Conservation (phyloP, 2,329 filamentous ascomycete species). For the Diaporthe vexans region DNA sequence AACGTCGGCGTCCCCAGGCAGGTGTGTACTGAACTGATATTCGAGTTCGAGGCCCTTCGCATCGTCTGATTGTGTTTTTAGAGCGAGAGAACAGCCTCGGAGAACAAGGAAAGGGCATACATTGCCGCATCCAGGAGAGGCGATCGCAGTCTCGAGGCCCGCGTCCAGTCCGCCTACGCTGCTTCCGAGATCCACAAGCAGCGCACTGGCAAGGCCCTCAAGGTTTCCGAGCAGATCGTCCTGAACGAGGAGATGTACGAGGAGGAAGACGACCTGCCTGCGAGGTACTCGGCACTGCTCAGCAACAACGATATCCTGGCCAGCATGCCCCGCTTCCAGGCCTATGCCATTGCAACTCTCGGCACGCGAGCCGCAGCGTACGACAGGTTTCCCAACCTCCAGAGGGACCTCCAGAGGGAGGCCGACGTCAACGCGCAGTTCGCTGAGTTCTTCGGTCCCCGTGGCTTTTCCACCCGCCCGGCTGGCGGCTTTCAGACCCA, state of each 20-base stretch:
- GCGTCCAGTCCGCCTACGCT: conserved; percentile 87
- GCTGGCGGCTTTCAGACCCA: not conserved
- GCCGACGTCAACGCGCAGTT: conserved; percentile 34
- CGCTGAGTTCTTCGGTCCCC: conserved; percentile 31
- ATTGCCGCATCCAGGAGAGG: conserved; percentile 91
- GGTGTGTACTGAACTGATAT: conserved; percentile 12
- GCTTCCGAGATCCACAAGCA: conserved; percentile 94
- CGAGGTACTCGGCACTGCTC: conserved; percentile 46
- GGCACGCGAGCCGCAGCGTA: conserved; percentile 28
- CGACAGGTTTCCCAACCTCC: conserved; percentile 24
- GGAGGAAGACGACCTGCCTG: conserved; percentile 85
- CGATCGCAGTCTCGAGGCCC: conserved; percentile 88
- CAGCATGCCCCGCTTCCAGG: conserved; percentile 32
- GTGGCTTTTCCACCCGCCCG: conserved; percentile 15
- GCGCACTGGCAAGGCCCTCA: conserved; percentile 85
- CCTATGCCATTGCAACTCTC: conserved; percentile 34
- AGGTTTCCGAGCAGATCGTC: conserved; percentile 88
- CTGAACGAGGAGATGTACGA: conserved; percentile 96
- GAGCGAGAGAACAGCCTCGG: conserved; percentile 83
- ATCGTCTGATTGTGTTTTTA: conserved; percentile 49
- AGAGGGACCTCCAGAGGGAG: conserved; percentile 8
- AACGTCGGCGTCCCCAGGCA: conserved; percentile 32
- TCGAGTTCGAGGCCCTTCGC: not conserved
- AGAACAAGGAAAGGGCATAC: conserved; percentile 90
- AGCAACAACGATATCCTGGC: conserved; percentile 34